A percentile compares a stretch with the other conserved stretches of the same genome.
phyloP scores from a whole-genome alignment of 2,329 filamentous ascomycete species.

The Sporothrix dimorphospora region DNA sequence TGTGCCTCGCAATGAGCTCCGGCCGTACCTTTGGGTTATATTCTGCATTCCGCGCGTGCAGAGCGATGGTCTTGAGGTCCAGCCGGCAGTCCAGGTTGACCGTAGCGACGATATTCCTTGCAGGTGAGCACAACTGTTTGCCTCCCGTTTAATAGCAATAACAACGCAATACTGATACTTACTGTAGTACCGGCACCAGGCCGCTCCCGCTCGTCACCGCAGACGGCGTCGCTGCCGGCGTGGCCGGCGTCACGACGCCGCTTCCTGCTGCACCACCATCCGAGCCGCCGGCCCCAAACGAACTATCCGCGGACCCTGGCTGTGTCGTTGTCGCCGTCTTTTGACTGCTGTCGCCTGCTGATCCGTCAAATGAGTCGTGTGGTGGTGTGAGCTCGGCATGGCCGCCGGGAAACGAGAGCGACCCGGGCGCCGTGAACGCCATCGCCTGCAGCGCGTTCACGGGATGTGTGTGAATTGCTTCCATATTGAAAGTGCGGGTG shows the following conservation, averaged over 20 bases:
- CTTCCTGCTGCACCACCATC: conserved; percentile 55
- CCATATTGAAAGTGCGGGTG: conserved; percentile 60
- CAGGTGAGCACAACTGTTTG: background rate
- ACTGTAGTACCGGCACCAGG: conserved; percentile 93
- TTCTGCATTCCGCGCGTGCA: conserved; percentile 97
- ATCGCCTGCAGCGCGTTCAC: conserved; percentile 90
- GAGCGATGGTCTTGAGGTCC: conserved; percentile 97
- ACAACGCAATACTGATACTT: conserved; percentile 58
- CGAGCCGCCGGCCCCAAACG: background rate
- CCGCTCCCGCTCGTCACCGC: conserved; percentile 82
- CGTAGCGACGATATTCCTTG: conserved; percentile 78
- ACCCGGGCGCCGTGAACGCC: conserved; percentile 90
- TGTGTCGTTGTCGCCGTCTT: background rate
- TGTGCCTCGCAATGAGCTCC: background rate
- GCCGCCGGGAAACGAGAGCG: conserved; percentile 87
- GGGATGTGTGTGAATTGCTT: conserved; percentile 88
- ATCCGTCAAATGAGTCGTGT: conserved; percentile 47
- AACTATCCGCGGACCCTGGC: background rate
- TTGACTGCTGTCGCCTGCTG: background rate
- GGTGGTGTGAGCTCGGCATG: conserved; percentile 82
- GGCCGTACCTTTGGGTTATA: conserved; percentile 91
- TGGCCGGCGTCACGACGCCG: conserved; percentile 83
- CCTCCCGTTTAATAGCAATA: background rate
- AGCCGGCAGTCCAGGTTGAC: conserved; percentile 97
- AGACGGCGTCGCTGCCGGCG: conserved; percentile 88